Evolutionary conservation across 2,329 filamentous ascomycete species (phyloP), one percentile per base, ranked within the genome.

Genomic region (Thermochaetoides dissita): DNA sequence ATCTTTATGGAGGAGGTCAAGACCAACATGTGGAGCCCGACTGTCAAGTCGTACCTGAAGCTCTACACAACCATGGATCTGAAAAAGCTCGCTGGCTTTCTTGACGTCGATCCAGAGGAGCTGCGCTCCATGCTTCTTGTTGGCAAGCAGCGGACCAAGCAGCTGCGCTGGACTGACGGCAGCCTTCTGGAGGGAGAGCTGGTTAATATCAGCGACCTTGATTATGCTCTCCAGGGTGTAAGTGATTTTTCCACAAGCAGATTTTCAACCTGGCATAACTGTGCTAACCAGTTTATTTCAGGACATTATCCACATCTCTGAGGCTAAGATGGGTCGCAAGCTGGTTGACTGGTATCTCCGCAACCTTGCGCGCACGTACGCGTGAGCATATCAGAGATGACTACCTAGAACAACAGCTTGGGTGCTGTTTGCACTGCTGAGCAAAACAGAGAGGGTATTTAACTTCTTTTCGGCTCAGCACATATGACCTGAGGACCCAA

Each of bases 1-100:
- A 83, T 98, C 67, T 98, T 98, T 74, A 96, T 98, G 89, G 88
- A 95, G 55, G 91, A 98, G 71, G 89, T 98, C 64, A 94, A 94
- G 79, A 95, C 86, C 67, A 96, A 94, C 67, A 91, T 98, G 77
- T 94, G 79, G 79, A 89, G 85, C 63, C 91, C 91, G 36, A 95
- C 88, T 37, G 84, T 98, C 63, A 94, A 94, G 74, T 95, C 88
- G 49, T 98, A 98, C 72, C 78, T 98, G 53, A 91, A 94, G 62
- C 82, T 98, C 43, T 98, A 98, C 78, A 96, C 91, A 37, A 98
- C 91, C 54, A 96, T 98, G 89, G 91, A 98, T 58, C 73, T 98
- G 49, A 91, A 89, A 72, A 98, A 98, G 71, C 79, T 98, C 48
- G 86, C 91, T 48, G 88, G 88, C 46, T 98, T 98, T 77, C 75